A percentile compares a stretch with the other conserved stretches of the same genome.
Evolutionary conservation across 2,329 filamentous ascomycete species (phyloP).

Genomic region (Colletotrichum eremochloae): DNA sequence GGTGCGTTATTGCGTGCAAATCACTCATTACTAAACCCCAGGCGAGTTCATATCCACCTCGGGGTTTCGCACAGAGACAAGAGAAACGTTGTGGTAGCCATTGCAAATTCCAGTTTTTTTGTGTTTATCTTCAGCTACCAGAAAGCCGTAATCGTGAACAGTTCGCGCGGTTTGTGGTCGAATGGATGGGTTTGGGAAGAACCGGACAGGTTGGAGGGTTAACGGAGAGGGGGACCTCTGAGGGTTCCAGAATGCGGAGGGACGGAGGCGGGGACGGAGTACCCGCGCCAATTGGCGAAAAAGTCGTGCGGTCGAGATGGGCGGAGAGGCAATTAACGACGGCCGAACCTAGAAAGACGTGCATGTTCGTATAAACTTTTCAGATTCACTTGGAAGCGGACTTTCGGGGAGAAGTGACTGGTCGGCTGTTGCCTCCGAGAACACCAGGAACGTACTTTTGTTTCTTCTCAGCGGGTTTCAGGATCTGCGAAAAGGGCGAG

Average conservation of each 20-base stretch:
- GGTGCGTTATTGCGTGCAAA: constrained; percentile 30
- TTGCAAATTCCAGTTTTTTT: constrained; percentile 45
- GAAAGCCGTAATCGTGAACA: constrained; percentile 45
- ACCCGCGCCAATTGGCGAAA: constrained; percentile 28
- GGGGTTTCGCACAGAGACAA: constrained; percentile 36
- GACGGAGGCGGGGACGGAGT: constrained; percentile 20
- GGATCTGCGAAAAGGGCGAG: constrained; percentile 73
- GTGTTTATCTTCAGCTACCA: constrained; percentile 45
- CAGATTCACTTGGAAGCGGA: constrained; percentile 73
- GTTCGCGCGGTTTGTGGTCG: constrained; percentile 43
- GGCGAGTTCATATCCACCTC: constrained; percentile 31
- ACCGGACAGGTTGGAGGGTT: constrained; percentile 41
- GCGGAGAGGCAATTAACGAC: constrained; percentile 76
- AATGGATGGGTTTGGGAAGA: constrained; percentile 39
- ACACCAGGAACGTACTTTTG: constrained; percentile 96
- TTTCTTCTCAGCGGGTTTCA: constrained; percentile 99
- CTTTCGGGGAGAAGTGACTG: constrained; percentile 77
- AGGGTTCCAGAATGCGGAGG: constrained; percentile 34
- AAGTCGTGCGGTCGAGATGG: constrained; percentile 33
- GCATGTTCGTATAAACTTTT: constrained; percentile 79
- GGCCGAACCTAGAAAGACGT: constrained; percentile 92
- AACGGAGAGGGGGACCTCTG: constrained; percentile 24
- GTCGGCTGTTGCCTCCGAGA: constrained; percentile 77
- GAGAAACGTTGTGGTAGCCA: constrained; percentile 39
- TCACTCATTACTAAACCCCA: constrained; percentile 34